Evolutionary conservation across 768 basidiomycete species (phyloP).

Genomic region (Udeniomyces megalosporus): DNA sequence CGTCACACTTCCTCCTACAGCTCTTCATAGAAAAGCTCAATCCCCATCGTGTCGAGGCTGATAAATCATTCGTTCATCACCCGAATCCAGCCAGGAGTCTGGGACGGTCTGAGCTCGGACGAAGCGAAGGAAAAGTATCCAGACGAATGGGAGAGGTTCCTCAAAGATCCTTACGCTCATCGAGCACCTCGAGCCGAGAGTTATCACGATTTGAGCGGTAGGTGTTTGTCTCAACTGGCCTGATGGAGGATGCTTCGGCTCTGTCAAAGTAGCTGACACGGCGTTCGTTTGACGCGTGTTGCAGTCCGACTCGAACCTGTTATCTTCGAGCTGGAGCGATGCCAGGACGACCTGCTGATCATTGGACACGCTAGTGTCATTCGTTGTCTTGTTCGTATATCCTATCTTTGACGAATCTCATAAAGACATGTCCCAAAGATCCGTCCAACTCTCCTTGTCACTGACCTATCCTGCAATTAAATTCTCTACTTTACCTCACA

Average conservation of each 20-base stretch:
- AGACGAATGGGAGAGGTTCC: slow-evolving; percentile 82
- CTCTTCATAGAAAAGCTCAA: neutral
- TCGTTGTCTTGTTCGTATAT: slow-evolving; percentile 49
- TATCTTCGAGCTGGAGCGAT: slow-evolving; percentile 82
- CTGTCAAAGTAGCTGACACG: neutral
- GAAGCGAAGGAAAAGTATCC: slow-evolving; percentile 81
- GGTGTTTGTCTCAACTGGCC: neutral
- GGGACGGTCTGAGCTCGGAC: slow-evolving; percentile 86
- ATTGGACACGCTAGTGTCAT: slow-evolving; percentile 62
- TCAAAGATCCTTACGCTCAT: slow-evolving; percentile 64
- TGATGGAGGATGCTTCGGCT: too few relatives aligned
- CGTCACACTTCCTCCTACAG: slow-evolving; percentile 15
- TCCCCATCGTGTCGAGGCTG: neutral
- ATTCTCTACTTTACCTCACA: neutral
- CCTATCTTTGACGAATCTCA: too few relatives aligned
- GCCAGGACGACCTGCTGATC: slow-evolving; percentile 85
- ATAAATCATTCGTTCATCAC: neutral
- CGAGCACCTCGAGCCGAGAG: slow-evolving; percentile 52
- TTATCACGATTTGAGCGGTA: slow-evolving; percentile 62
- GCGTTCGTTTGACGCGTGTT: neutral
- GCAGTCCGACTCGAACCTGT: slow-evolving; percentile 87
- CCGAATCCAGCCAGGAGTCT: slow-evolving; percentile 36
- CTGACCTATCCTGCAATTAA: neutral
- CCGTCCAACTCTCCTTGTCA: neutral
- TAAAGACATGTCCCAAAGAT: too few relatives aligned